Percentiles rank a stretch among this genome's conserved stretches.
These are phyloP conservation scores for apple (Malus domestica) DNA, from an alignment of 306 rosid genomes.

Conservation along the genomic window ASM211411v1 NC_041795.1:6904501-6905000, in stretches of 20 bases:
- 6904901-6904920: conserved; percentile 42
- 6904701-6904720: neutral
- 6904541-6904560: neutral
- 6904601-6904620: neutral
- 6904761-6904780: neutral
- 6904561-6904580: neutral
- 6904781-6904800: neutral
- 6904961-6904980: conserved; percentile 35
- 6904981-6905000: neutral
- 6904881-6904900: conserved; percentile 59
- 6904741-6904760: neutral
- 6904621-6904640: neutral
- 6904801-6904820: neutral
- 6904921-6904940: conserved; percentile 38
- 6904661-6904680: too few relatives aligned
- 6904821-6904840: neutral
- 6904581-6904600: neutral
- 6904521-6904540: neutral
- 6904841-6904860: neutral
- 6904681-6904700: neutral
- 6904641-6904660: neutral
- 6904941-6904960: conserved; percentile 46
- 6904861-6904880: conserved; percentile 73
- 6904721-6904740: neutral
- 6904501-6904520: neutral